A percentile compares a stretch with the other conserved stretches of the same genome.
These are phyloP conservation scores for Amaranthus hypochondriacus DNA, from an alignment of 148 eudicot species.

Conservation along the genomic window DNA sequence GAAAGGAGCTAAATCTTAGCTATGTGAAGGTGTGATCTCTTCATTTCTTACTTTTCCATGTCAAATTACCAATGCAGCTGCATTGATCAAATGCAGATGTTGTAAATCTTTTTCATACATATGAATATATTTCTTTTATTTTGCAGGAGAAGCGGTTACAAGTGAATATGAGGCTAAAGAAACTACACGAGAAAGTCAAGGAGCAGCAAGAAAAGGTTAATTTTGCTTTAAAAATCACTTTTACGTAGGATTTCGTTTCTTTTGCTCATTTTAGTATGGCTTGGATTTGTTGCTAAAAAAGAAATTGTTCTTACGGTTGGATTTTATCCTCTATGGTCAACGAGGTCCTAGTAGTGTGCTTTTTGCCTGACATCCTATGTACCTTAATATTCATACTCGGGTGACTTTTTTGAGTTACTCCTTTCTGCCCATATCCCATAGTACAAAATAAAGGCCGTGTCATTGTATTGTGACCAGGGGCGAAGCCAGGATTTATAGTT, in stretches of 20 bases:
- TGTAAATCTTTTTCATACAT: background rate
- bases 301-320: background rate
- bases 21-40: slow-evolving; percentile 46
- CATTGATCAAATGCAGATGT: background rate
- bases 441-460: no score
- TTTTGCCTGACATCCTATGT: background rate
- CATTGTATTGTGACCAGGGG: no score
- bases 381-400: background rate
- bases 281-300: background rate
- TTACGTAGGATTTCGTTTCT: background rate
- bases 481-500: no score
- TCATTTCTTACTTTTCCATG: background rate
- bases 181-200: slow-evolving; percentile 64
- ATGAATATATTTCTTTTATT: slow-evolving; percentile 2
- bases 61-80: background rate
- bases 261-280: background rate
- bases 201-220: slow-evolving; percentile 56
- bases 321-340: background rate
- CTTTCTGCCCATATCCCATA: background rate
- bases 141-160: slow-evolving; percentile 59
- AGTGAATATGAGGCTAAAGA: slow-evolving; percentile 68
- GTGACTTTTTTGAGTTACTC: background rate
- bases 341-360: background rate
- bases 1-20: slow-evolving; percentile 71
- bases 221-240: background rate